phyloP scores from a whole-genome alignment of 108 stramenopile genomes.

The Nitzschia sp. region DNA sequence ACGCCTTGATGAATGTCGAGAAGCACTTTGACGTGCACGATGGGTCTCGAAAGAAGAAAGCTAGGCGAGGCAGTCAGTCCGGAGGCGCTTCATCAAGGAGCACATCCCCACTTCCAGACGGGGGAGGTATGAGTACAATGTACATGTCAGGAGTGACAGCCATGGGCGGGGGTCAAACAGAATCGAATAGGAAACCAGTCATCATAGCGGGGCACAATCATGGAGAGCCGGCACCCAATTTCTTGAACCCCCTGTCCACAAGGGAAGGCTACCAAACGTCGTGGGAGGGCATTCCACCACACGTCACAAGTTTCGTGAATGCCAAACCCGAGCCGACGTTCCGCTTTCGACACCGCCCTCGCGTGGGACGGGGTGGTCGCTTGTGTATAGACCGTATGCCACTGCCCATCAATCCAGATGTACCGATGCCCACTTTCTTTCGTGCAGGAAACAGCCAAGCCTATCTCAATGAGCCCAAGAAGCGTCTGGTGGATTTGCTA shows the following conservation, averaged over 20 bases:
- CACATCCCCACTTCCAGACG: conserved; percentile 10
- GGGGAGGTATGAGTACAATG: neutral
- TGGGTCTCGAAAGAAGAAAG: conserved; percentile 43
- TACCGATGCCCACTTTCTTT: conserved; percentile 41
- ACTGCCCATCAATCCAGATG: conserved; percentile 38
- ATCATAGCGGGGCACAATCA: conserved; percentile 77
- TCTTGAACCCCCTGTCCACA: conserved; percentile 71
- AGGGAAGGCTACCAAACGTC: conserved; percentile 59
- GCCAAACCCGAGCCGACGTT: conserved; percentile 42
- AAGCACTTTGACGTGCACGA: conserved; percentile 59
- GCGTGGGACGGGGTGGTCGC: conserved; percentile 87
- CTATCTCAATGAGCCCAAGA: conserved; percentile 21
- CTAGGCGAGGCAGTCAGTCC: conserved; percentile 16
- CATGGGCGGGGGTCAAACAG: neutral
- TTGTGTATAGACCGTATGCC: conserved; percentile 81
- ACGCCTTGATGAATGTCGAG: conserved; percentile 50
- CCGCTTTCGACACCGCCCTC: conserved; percentile 72
- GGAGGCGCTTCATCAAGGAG: conserved; percentile 5
- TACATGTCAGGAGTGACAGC: neutral
- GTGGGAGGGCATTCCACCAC: conserved; percentile 66
- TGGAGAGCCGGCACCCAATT: conserved; percentile 77
- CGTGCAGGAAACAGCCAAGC: conserved; percentile 46
- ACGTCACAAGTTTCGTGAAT: conserved; percentile 69
- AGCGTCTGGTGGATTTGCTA: conserved; percentile 63
- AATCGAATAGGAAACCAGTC: conserved; percentile 2